Percentiles rank a stretch among this genome's conserved stretches.
Conservation (phyloP, 2,329 filamentous ascomycete species). For the Catunica adiposa region DNA sequence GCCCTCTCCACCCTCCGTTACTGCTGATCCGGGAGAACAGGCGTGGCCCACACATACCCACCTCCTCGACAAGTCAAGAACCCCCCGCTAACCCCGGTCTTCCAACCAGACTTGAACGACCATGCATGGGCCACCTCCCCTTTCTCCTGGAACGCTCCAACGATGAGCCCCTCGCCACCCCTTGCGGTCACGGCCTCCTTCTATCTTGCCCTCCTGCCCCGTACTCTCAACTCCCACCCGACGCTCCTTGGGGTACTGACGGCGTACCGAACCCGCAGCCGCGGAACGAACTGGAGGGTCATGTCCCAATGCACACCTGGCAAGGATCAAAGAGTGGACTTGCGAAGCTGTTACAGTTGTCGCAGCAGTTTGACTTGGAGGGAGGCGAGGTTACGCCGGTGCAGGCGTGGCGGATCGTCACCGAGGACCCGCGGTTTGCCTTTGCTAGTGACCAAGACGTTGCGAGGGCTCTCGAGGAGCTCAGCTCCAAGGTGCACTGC, state of each 20-base stretch:
- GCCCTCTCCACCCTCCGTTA: background rate
- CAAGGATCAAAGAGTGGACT: slow-evolving; percentile 63
- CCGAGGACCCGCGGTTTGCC: slow-evolving; percentile 50
- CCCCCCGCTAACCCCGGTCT: slow-evolving; percentile 6
- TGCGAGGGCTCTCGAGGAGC: slow-evolving; percentile 51
- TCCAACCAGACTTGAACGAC: slow-evolving; percentile 62
- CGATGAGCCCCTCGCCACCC: slow-evolving; percentile 24
- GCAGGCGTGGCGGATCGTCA: slow-evolving; percentile 79
- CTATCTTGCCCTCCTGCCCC: slow-evolving; percentile 67
- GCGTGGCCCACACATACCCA: background rate
- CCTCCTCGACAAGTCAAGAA: background rate
- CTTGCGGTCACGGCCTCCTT: slow-evolving; percentile 88
- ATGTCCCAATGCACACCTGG: slow-evolving; percentile 56
- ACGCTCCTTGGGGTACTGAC: slow-evolving; percentile 36
- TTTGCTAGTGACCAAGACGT: slow-evolving; percentile 56
- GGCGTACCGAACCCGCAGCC: slow-evolving; percentile 22
- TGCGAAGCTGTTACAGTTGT: slow-evolving; percentile 67
- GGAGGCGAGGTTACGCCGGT: slow-evolving; percentile 85
- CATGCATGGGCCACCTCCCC: slow-evolving; percentile 83
- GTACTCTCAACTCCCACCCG: slow-evolving; percentile 31
- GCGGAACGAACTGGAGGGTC: slow-evolving; percentile 14
- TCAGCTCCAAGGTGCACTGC: slow-evolving; percentile 70
- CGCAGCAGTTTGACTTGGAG: slow-evolving; percentile 64
- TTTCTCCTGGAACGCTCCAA: slow-evolving; percentile 45
- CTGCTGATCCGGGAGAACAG: background rate